Percentiles rank a stretch among this genome's conserved stretches.
Conservation (phyloP, 2,329 filamentous ascomycete genomes). For the Didymella pinodella region DNA sequence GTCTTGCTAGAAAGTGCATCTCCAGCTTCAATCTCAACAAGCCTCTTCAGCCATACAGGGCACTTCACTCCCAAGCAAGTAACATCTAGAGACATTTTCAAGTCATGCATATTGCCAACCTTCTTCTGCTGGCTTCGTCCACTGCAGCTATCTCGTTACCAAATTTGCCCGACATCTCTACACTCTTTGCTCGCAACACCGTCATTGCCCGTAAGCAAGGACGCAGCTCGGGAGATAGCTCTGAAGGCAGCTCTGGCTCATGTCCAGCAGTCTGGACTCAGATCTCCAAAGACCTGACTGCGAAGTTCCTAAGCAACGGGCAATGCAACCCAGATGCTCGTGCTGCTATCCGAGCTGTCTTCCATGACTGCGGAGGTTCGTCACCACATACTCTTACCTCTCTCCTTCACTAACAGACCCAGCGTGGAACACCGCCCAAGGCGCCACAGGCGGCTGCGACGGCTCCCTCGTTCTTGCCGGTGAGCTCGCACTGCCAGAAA, state of each 20-base stretch:
- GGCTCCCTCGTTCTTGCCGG: conserved; percentile 25
- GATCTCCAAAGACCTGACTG: conserved; percentile 13
- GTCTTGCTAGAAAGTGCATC: neutral
- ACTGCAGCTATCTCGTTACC: conserved; percentile 30
- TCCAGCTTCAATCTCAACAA: conserved; percentile 1
- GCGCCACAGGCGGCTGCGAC: conserved; percentile 26
- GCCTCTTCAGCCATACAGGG: neutral
- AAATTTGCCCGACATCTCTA: conserved; percentile 16
- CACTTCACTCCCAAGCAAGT: neutral
- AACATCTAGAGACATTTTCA: neutral
- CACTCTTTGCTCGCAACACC: conserved; percentile 25
- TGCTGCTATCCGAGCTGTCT: conserved; percentile 27
- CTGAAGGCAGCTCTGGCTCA: neutral
- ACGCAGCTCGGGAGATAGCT: neutral
- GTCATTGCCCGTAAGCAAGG: conserved; percentile 2
- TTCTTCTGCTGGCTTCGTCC: conserved; percentile 27
- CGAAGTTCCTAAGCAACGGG: conserved; percentile 32
- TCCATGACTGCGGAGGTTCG: conserved; percentile 35
- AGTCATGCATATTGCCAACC: conserved; percentile 28
- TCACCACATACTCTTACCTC: neutral
- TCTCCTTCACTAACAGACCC: conserved; percentile 1
- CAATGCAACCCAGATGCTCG: conserved; percentile 29
- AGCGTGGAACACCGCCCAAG: conserved; percentile 29
- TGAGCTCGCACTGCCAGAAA: conserved; percentile 36
- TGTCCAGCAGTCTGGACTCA: conserved; percentile 22